Evolutionary conservation across 305 asterid genomes (phyloP).

Genomic region (Plantago rigida): DNA sequence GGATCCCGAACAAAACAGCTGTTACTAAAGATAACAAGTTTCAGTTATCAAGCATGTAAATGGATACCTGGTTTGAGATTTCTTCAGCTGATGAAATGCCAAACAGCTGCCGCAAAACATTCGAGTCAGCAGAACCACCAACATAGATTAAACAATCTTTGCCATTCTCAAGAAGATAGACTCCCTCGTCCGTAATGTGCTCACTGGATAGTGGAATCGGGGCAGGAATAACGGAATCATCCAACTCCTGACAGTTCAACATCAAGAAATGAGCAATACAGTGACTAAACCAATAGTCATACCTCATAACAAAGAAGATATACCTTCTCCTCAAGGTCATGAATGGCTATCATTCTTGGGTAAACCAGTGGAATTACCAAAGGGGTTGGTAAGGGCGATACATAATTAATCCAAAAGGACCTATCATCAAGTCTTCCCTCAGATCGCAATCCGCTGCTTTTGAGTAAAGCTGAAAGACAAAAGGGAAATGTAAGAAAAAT

Average conservation of each 20-base stretch:
- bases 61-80: constrained; percentile 59
- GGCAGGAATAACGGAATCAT: constrained; percentile 51
- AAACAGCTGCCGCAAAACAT: constrained; percentile 49
- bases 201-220: constrained; percentile 69
- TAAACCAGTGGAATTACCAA: constrained; percentile 69
- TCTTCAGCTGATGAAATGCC: constrained; percentile 72
- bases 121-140: constrained; percentile 54
- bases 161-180: constrained; percentile 88
- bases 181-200: constrained; percentile 55
- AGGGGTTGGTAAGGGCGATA: constrained; percentile 64
- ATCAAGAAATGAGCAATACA: constrained; percentile 23
- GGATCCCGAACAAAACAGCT: background rate
- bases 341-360: constrained; percentile 79
- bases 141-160: constrained; percentile 73
- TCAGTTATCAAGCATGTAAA: constrained; percentile 14
- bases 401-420: constrained; percentile 78
- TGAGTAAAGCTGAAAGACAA: constrained; percentile 54
- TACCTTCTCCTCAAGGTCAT: constrained; percentile 73
- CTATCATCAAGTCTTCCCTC: constrained; percentile 79
- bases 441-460: constrained; percentile 66
- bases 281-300: constrained; percentile 13
- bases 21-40: background rate
- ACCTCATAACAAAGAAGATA: constrained; percentile 1
- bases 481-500: constrained; percentile 12
- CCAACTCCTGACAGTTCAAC: constrained; percentile 47